phyloP scores from a whole-genome alignment of 331 rosid genomes.

The Malus hybrid region DNA sequence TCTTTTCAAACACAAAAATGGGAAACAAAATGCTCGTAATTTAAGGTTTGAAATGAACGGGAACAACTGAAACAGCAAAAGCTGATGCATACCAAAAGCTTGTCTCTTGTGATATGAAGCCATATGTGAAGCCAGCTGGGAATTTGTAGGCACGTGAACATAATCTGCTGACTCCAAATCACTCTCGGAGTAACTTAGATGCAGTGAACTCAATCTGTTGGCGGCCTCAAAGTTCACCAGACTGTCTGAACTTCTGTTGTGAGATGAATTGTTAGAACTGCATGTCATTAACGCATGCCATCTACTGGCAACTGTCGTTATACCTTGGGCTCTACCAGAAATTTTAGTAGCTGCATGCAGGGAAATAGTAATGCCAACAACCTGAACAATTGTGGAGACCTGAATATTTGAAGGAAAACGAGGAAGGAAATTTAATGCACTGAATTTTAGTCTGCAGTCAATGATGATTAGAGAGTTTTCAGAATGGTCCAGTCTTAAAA shows the following conservation, averaged over 20 bases:
- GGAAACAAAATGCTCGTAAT: too few relatives aligned
- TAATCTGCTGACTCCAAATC: slow-evolving; percentile 59
- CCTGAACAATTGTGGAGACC: slow-evolving; percentile 81
- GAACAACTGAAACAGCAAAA: not conserved
- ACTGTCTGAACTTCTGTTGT: slow-evolving; percentile 32
- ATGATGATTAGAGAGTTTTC: too few relatives aligned
- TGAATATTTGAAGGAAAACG: slow-evolving; percentile 13
- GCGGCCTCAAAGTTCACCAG: slow-evolving; percentile 32
- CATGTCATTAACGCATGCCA: slow-evolving; percentile 81
- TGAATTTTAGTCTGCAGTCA: too few relatives aligned
- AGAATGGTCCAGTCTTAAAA: too few relatives aligned
- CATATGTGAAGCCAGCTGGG: slow-evolving; percentile 52
- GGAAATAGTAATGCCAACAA: slow-evolving; percentile 64
- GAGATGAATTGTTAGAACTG: slow-evolving; percentile 43
- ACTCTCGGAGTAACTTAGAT: slow-evolving; percentile 58
- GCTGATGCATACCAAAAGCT: slow-evolving; percentile 28
- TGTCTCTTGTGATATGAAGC: slow-evolving; percentile 49
- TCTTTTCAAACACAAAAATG: too few relatives aligned
- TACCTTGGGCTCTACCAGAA: slow-evolving; percentile 75
- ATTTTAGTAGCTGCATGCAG: slow-evolving; percentile 82
- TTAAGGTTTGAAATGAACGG: not conserved
- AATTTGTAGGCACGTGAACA: slow-evolving; percentile 31
- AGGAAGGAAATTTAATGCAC: not conserved
- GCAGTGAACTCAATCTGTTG: slow-evolving; percentile 32
- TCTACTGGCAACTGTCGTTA: slow-evolving; percentile 65